Conservation (phyloP, 2,329 filamentous ascomycete genomes). For the Chlorencoelia australis region DNA sequence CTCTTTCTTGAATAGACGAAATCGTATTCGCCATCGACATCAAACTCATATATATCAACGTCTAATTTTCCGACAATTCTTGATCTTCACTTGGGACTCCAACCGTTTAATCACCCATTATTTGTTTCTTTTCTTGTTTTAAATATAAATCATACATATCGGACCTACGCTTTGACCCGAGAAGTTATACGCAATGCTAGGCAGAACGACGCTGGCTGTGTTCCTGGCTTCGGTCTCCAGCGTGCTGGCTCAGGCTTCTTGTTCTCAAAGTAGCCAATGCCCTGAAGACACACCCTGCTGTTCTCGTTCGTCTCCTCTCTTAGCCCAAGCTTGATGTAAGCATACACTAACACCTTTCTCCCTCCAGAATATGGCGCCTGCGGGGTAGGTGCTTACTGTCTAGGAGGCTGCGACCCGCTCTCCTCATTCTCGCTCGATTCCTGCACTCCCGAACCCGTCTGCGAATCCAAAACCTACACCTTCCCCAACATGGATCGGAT, state of each 20-base stretch:
- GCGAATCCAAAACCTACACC: slow-evolving; percentile 62
- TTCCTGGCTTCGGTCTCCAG: slow-evolving; percentile 19
- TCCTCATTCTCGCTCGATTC: slow-evolving; percentile 75
- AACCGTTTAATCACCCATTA: too few relatives aligned
- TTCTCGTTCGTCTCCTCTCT: slow-evolving; percentile 50
- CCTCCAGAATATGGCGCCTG: slow-evolving; percentile 84
- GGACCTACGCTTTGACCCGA: too few relatives aligned
- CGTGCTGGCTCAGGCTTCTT: slow-evolving; percentile 25
- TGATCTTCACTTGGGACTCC: too few relatives aligned
- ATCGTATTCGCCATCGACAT: too few relatives aligned
- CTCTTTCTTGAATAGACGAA: too few relatives aligned
- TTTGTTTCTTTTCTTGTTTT: too few relatives aligned
- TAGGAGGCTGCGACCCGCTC: slow-evolving; percentile 87
- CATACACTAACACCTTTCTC: neutral
- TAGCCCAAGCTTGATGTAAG: slow-evolving; percentile 7
- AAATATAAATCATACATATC: too few relatives aligned
- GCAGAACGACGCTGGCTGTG: slow-evolving; percentile 17
- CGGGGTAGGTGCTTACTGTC: slow-evolving; percentile 86
- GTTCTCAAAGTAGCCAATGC: slow-evolving; percentile 49
- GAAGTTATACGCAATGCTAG: slow-evolving; percentile 23
- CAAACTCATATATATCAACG: too few relatives aligned
- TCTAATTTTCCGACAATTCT: too few relatives aligned
- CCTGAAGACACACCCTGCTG: slow-evolving; percentile 67
- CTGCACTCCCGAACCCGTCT: slow-evolving; percentile 77
- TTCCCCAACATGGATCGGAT: slow-evolving; percentile 65